These are phyloP conservation scores for Cajanus cajan DNA, from an alignment of 306 rosid genomes.

Conservation along the genomic window DNA sequence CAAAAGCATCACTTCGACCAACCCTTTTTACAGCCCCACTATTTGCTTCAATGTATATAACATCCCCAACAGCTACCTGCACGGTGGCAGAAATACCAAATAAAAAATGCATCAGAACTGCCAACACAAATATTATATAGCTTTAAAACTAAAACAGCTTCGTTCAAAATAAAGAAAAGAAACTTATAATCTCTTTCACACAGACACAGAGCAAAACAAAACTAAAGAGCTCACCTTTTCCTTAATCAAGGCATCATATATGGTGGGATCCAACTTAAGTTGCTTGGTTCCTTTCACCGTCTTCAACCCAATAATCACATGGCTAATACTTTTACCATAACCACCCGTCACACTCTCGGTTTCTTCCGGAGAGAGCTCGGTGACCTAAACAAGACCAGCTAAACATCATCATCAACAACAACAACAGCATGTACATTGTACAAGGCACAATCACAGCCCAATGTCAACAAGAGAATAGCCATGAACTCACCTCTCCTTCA, in stretches of 20 bases:
- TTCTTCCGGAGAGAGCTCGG: constrained; percentile 96
- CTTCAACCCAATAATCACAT: constrained; percentile 90
- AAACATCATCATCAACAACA: neutral
- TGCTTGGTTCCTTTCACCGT: constrained; percentile 98
- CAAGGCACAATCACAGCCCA: constrained; percentile 6
- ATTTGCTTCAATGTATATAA: constrained; percentile 89
- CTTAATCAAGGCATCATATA: constrained; percentile 91
- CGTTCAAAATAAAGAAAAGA: neutral
- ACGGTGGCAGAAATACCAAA: constrained; percentile 16
- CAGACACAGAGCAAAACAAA: neutral
- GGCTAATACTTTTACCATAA: constrained; percentile 98
- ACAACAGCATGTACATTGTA: neutral
- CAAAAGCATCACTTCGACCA: constrained; percentile 97
- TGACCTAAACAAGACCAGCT: constrained; percentile 49
- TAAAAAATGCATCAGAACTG: neutral
- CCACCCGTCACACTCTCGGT: constrained; percentile 89
- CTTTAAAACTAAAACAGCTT: constrained; percentile 1
- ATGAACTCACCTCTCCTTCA: constrained; percentile 87
- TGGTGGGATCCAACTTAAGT: constrained; percentile 93
- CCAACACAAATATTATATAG: neutral
- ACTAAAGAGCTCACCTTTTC: constrained; percentile 61
- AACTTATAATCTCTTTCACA: neutral
- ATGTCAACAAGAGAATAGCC: neutral
- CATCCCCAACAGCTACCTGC: constrained; percentile 97
- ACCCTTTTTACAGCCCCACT: constrained; percentile 98